Percentiles rank a stretch among this genome's conserved stretches.
These are phyloP conservation scores for Sporothrix protearum DNA, from an alignment of 2,329 filamentous ascomycete species.

Conservation along the genomic window DNA sequence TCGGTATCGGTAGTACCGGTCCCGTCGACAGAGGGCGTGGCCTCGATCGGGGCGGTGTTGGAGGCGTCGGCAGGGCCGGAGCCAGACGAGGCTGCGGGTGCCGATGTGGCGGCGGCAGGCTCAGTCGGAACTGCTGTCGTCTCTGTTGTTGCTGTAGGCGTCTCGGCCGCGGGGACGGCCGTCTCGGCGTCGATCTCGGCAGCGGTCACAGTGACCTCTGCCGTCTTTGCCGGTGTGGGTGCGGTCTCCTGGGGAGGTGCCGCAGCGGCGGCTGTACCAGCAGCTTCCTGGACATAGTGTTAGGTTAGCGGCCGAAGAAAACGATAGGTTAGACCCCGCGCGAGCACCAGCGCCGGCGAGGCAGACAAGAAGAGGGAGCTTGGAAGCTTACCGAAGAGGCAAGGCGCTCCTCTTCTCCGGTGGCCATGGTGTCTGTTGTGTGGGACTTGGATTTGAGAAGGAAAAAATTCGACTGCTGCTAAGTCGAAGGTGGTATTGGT, in stretches of 20 bases:
- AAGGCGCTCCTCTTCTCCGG: conserved; percentile 22
- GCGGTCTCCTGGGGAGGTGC: conserved; percentile 7
- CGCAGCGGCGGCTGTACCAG: conserved; percentile 16
- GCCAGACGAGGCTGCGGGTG: not conserved
- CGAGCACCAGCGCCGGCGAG: not conserved
- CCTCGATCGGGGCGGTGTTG: not conserved
- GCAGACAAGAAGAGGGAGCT: not conserved
- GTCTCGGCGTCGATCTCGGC: no score
- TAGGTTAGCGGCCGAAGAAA: not conserved
- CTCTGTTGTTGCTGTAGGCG: not conserved
- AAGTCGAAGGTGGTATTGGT: not conserved
- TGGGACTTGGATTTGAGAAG: no score
- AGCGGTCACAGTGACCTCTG: no score
- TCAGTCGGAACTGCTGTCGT: not conserved
- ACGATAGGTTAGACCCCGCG: not conserved
- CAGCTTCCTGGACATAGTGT: conserved; percentile 4
- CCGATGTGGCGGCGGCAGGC: not conserved
- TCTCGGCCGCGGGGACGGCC: not conserved
- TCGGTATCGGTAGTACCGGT: not conserved
- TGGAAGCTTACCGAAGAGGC: conserved; percentile 14
- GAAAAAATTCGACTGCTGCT: not conserved
- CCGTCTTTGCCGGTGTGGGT: not conserved
- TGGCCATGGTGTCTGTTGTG: conserved; percentile 18
- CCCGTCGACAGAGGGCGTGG: not conserved
- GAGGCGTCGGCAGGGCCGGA: not conserved